These are phyloP conservation scores for Telopea speciosissima DNA, from an alignment of 177 flowering plant species.

Conservation along the genomic window DNA sequence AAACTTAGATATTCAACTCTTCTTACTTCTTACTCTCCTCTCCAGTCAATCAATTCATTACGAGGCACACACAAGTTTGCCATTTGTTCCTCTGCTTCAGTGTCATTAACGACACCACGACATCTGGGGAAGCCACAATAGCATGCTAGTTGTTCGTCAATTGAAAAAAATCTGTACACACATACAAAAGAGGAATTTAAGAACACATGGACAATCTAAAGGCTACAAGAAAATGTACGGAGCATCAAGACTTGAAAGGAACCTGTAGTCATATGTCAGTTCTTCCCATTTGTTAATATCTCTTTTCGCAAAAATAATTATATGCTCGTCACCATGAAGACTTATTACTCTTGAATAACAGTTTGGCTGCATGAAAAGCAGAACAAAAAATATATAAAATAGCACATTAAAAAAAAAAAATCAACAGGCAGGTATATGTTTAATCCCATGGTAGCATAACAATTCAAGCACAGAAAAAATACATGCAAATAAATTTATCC, in stretches of 20 bases:
- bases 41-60: conserved; percentile 65
- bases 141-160: conserved; percentile 77
- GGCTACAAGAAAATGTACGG: not conserved
- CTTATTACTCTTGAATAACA: conserved; percentile 92
- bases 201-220: not conserved
- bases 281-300: conserved; percentile 92
- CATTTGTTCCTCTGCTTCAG: conserved; percentile 71
- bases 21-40: conserved; percentile 36
- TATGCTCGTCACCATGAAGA: conserved; percentile 81
- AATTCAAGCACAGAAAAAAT: too few relatives aligned
- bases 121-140: conserved; percentile 91
- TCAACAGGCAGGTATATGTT: too few relatives aligned
- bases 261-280: conserved; percentile 98
- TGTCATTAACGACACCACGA: conserved; percentile 89
- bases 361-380: conserved; percentile 67
- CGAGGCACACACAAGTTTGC: conserved; percentile 65
- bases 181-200: conserved; percentile 2
- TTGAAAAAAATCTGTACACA: conserved; percentile 63
- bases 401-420: too few relatives aligned
- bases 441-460: too few relatives aligned
- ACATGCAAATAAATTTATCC: too few relatives aligned
- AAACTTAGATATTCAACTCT: not conserved
- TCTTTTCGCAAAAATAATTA: conserved; percentile 94
- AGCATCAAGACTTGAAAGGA: conserved; percentile 13
- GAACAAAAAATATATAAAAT: not conserved